Evolutionary conservation across 1,139 yeast species (phyloP).

Genomic region (Scheffersomyces titani): DNA sequence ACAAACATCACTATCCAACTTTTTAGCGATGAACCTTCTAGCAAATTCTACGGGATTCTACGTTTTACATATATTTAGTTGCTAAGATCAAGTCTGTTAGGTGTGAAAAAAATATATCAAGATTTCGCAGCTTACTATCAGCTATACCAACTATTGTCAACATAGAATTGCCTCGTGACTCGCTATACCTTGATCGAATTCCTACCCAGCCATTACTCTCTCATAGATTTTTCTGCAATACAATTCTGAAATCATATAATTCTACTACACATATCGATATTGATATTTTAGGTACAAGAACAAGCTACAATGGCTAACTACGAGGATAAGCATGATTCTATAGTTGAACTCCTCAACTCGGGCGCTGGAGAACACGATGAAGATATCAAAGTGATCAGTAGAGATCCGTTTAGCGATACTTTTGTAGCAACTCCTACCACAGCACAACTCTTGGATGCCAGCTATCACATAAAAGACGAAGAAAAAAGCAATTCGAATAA

Average conservation of each 20-base stretch:
- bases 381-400: slow-evolving; percentile 38
- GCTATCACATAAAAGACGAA: slow-evolving; percentile 1
- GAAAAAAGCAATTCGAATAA: slow-evolving; percentile 10
- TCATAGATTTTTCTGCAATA: background rate
- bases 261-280: background rate
- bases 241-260: background rate
- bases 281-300: background rate
- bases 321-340: slow-evolving; percentile 10
- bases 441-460: slow-evolving; percentile 4
- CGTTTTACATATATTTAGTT: background rate
- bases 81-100: background rate
- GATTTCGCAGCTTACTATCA: background rate
- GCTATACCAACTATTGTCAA: background rate
- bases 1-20: background rate
- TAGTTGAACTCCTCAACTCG: slow-evolving; percentile 14
- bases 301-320: background rate
- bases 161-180: background rate
- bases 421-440: slow-evolving; percentile 2
- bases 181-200: background rate
- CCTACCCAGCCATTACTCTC: background rate
- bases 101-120: background rate
- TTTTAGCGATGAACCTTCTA: background rate
- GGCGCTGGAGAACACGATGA: slow-evolving; percentile 20
- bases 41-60: background rate
- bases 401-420: slow-evolving; percentile 15